Base-by-base conservation (phyloP, 2,329 filamentous ascomycete genomes). In the Pyrenochaeta sp. region DNA sequence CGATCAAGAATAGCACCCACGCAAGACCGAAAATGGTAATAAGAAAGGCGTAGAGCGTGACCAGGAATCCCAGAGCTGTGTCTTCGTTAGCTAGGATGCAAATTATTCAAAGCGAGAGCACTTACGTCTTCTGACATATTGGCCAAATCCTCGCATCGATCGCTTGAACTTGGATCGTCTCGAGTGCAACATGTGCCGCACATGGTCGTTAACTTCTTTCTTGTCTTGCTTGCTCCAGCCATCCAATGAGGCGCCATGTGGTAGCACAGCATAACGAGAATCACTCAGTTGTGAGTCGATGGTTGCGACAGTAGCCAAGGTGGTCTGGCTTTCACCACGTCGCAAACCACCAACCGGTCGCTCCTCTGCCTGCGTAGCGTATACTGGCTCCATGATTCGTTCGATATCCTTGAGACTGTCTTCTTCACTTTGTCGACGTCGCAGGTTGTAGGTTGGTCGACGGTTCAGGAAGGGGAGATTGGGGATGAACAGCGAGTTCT, bases 1-100 rank as follows among this genome's bases (percentile, higher is more conserved):
- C 89, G 65, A 96, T 96, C 41, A 95, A 76, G 72, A 93, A 94
- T n/a, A 95, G 80, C 1, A 96, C 90, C 90, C 90, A 96, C 0
- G 88, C 88, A 9, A 93, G 77, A 61, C 90, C 90, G 58, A 95
- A 96, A 0, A 92, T 77, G 0, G 90, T 94, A 58, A 96, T 92
- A 14, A 93, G 77, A 1, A 82, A 85, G 7, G 89, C 90, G 68
- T 96, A 96, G 3, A 95, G 73, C 0, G 89, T 94, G 45, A 96
- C 88, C 41, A 92, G 80, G 64, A 94, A 90, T 1, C 90, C 90
- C 24, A 96, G 78, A 1, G 90, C 81, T 84, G 43, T 13, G 3
- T 11, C 7, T 6, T 13, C 24, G 42, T 58, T 52, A 62, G 45
- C 34, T 32, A 23, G 7, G 7, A 14, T 26, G 29, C 15, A 22